Evolutionary conservation across 306 rosid species (phyloP).

Genomic region (Fragaria ananassa): DNA sequence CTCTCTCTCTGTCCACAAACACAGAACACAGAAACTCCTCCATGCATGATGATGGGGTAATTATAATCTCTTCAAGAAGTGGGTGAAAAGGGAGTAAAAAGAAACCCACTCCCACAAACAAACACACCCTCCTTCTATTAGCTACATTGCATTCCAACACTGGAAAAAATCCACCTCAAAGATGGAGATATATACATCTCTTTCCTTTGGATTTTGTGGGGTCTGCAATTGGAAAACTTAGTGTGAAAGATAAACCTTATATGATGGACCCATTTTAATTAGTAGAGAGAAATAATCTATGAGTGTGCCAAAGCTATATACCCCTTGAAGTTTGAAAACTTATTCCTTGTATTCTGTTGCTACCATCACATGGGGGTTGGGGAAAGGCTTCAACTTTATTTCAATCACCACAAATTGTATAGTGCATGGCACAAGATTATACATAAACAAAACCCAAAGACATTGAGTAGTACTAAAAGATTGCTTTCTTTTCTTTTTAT

Average conservation of each 20-base stretch:
- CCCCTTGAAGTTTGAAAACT: conserved; percentile 58
- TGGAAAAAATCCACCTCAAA: conserved; percentile 53
- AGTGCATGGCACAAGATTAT: conserved; percentile 13
- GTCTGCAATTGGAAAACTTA: conserved; percentile 53
- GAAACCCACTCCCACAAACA: conserved; percentile 37
- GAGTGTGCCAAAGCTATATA: conserved; percentile 45
- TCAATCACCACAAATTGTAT: conserved; percentile 39
- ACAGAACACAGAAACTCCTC: conserved; percentile 39
- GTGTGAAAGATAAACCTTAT: conserved; percentile 48
- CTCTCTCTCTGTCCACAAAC: conserved; percentile 44
- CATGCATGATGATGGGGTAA: conserved; percentile 65
- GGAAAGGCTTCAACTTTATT: conserved; percentile 13
- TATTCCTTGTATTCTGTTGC: conserved; percentile 36
- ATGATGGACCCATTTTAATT: conserved; percentile 38
- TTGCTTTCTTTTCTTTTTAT: conserved; percentile 39
- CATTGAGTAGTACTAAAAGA: conserved; percentile 36
- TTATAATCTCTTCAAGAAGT: conserved; percentile 45
- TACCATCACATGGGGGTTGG: conserved; percentile 41
- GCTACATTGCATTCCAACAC: conserved; percentile 27
- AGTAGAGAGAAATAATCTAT: conserved; percentile 41
- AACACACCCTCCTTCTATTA: background rate
- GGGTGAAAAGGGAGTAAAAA: conserved; percentile 59
- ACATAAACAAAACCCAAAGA: background rate
- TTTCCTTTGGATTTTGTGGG: conserved; percentile 84
- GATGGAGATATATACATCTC: conserved; percentile 48